Conservation (phyloP, 371 early-diverging fungal genomes). For the Mortierella sp. region DNA sequence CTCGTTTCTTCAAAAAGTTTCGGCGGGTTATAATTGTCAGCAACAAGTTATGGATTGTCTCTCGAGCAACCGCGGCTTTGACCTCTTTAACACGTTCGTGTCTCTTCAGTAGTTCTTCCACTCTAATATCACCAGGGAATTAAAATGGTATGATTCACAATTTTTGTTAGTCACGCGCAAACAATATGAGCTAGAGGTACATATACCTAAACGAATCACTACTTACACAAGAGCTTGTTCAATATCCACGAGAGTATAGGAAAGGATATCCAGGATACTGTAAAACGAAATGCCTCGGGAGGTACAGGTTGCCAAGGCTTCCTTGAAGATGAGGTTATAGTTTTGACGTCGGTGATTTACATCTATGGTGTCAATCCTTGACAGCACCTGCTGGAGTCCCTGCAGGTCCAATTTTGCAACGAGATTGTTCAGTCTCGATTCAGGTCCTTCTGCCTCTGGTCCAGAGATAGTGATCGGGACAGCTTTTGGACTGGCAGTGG, state of each 20-base stretch:
- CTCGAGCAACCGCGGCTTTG: slow-evolving; percentile 37
- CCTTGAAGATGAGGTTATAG: slow-evolving; percentile 61
- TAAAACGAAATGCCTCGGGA: slow-evolving; percentile 63
- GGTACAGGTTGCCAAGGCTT: slow-evolving; percentile 30
- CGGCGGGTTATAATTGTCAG: slow-evolving; percentile 40
- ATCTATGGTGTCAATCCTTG: slow-evolving; percentile 55
- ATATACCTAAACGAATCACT: neutral
- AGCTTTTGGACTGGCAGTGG: slow-evolving; percentile 2
- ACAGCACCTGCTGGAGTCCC: slow-evolving; percentile 42
- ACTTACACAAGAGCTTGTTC: slow-evolving; percentile 63
- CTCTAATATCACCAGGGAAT: slow-evolving; percentile 7
- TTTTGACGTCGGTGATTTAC: slow-evolving; percentile 54
- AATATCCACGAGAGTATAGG: slow-evolving; percentile 62
- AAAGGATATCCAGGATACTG: slow-evolving; percentile 59
- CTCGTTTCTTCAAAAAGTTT: slow-evolving; percentile 38
- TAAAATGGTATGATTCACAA: neutral
- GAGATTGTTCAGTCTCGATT: slow-evolving; percentile 11
- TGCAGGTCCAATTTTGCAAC: slow-evolving; percentile 20
- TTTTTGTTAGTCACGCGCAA: neutral
- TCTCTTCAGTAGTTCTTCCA: slow-evolving; percentile 50
- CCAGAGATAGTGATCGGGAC: slow-evolving; percentile 28
- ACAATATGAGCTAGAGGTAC: neutral
- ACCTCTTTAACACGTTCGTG: slow-evolving; percentile 52
- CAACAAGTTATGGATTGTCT: slow-evolving; percentile 48
- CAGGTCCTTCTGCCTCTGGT: neutral